Evolutionary conservation across 202 grass and related monocot genomes (phyloP).

Genomic region (Panicum hallii): DNA sequence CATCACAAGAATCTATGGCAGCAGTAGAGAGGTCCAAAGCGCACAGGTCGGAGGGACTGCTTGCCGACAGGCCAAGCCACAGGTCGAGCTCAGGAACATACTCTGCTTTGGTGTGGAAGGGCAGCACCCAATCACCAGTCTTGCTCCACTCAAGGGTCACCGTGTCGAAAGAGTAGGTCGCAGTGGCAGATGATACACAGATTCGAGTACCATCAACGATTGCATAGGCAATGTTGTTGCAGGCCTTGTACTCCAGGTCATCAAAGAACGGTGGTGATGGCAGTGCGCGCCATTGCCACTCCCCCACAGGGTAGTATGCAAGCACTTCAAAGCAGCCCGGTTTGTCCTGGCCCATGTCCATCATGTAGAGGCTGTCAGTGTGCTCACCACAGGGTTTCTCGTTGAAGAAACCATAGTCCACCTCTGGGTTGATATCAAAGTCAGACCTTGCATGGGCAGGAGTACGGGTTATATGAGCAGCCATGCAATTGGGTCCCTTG

Average conservation of each 20-base stretch:
- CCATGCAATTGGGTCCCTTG: not conserved
- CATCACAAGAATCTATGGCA: too few species aligned
- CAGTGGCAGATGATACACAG: not conserved
- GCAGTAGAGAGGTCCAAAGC: not conserved
- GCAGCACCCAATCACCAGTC: constrained; percentile 12
- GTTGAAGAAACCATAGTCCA: too few species aligned
- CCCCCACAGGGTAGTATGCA: not conserved
- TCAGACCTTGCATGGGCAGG: not conserved
- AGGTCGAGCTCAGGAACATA: not conserved
- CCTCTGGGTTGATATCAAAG: not conserved
- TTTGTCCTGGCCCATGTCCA: not conserved
- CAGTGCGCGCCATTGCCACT: not conserved
- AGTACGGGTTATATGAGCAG: not conserved
- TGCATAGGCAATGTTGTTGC: not conserved
- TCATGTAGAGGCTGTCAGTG: not conserved
- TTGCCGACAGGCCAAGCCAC: not conserved
- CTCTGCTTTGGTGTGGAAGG: constrained; percentile 2
- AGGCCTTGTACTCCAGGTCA: too few species aligned
- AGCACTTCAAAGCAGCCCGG: not conserved
- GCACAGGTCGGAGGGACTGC: not conserved
- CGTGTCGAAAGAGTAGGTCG: constrained; percentile 6
- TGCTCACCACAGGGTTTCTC: not conserved
- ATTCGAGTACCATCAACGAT: not conserved
- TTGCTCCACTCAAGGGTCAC: not conserved
- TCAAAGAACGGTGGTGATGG: not conserved